Percentiles rank a stretch among this genome's conserved stretches.
Conservation (phyloP, 306 rosid species). For the Ormosia emarginata region DNA sequence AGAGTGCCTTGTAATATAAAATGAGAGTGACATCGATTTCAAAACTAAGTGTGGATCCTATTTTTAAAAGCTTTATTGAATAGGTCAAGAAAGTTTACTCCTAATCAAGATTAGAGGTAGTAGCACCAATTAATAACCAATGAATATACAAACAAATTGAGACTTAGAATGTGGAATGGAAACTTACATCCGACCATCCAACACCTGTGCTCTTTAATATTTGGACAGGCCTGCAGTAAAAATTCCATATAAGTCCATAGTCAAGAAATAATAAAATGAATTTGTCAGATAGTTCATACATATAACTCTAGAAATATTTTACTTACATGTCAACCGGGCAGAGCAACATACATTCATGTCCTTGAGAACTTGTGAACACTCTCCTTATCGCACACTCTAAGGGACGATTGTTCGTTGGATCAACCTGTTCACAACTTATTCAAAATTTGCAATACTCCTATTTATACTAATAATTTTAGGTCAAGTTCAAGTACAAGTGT, state of each 20-base stretch:
- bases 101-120: neutral
- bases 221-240: conserved; percentile 74
- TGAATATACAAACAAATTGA: conserved; percentile 14
- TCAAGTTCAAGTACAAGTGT: neutral
- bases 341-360: conserved; percentile 78
- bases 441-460: conserved; percentile 2
- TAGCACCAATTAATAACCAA: conserved; percentile 11
- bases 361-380: conserved; percentile 72
- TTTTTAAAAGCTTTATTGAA: neutral
- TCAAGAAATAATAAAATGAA: neutral
- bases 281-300: neutral
- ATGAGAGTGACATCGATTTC: neutral
- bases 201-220: conserved; percentile 72
- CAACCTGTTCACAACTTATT: conserved; percentile 56
- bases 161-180: conserved; percentile 16
- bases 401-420: conserved; percentile 69
- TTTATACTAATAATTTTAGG: neutral
- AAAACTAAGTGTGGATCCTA: neutral
- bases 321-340: conserved; percentile 95
- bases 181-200: conserved; percentile 95
- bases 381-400: conserved; percentile 84
- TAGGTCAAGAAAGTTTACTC: neutral
- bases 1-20: neutral
- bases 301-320: neutral
- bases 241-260: neutral